Base-by-base conservation (phyloP, 2,329 filamentous ascomycete genomes). In the Cladophialophora psammophila region DNA sequence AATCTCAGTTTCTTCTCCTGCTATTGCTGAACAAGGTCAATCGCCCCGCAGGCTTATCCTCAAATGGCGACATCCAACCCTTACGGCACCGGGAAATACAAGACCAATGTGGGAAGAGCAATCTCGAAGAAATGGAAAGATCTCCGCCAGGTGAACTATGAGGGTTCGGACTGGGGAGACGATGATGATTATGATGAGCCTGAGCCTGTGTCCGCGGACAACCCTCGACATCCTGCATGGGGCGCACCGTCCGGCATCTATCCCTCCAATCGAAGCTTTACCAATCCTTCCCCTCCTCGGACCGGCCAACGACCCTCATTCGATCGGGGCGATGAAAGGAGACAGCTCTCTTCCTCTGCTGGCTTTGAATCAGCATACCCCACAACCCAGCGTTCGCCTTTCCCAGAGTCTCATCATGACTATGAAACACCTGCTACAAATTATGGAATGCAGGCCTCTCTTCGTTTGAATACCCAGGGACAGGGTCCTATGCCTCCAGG, bases 71-170 rank as follows among this genome's bases (percentile, higher is more conserved):
- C 63, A 12, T 66, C 66, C n/a, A 57, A 61, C 52, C 64, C 66
- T 15, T 70, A 66, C 32, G 78, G 86, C 34, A 86, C 85, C 32
- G 48, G 59, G 45, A 61, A 50, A 31, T 97, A 94, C 80, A 91
- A 91, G 77, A 88, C 93, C 60, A 96, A 97, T 77, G 89, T 97
- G 57, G 94, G 92, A 80, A 89, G 94, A 69, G 87, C 89, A 64
- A 96, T 96, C 81, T 97, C 94, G 63, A 91, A 90, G 80, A 96
- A 96, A 86, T 98, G 94, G 94, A 90, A 94, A 42, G 91, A 96
- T 75, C 94, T 94, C 40, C 94, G 94, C 78, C 85, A 88, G 66
- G 89, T 91, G 73, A 91, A 88, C 76, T 98, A 98, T 76, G 94
- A 94, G 74, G 94, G 94, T 70, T 93, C 96, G 74, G 94, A 97